Evolutionary conservation across 441 rosid species (phyloP), one percentile per base, ranked within the genome.

Genomic region (Populus hybrid): DNA sequence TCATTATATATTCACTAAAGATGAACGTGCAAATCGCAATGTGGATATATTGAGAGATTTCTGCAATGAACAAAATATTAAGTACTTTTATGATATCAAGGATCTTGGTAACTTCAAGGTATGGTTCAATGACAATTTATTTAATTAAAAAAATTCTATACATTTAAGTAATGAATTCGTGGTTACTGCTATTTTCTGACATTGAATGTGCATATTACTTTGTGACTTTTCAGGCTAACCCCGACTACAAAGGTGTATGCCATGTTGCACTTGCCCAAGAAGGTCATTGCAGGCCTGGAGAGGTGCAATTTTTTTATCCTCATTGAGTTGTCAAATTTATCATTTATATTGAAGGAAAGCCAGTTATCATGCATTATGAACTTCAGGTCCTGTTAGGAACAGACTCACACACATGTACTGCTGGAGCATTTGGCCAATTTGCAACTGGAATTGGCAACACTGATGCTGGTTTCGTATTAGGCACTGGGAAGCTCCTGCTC

Each of bases 211-310:
- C 71, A 69, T 69, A 68, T 80, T 65, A 72, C 75, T 78, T 42
- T 31, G 26, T 71, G 50, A 24, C 70, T 78, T 50, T 85, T 80
- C 86, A 94, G 99, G 99, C 86, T 66, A 95, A 95, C 81, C 98
- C 95, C 65, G 97, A 95, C 85, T 95, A 94, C 82, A 94, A 95
- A 91, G 99, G 98, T 66, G 98, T 95, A 83, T 95, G 98, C 82
- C 99, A 95, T 77, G 77, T 94, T 74, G 99, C 99, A 69, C 95
- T 95, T 83, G 98, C 99, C 66, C 98, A 95, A 90, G 99, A 95
- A 88, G 99, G 98, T 79, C 99, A 95, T 82, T 94, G 98, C 89
- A 88, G 99, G 79, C 99, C 98, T 74, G 98, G 98, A 83, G 99
- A 95, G 97, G 99, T 95, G 80, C 38, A 21, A 26, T 67, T 81